These are phyloP conservation scores for Yamadazyma blattariae DNA, from an alignment of 1,139 yeast species.

Conservation along the genomic window DNA sequence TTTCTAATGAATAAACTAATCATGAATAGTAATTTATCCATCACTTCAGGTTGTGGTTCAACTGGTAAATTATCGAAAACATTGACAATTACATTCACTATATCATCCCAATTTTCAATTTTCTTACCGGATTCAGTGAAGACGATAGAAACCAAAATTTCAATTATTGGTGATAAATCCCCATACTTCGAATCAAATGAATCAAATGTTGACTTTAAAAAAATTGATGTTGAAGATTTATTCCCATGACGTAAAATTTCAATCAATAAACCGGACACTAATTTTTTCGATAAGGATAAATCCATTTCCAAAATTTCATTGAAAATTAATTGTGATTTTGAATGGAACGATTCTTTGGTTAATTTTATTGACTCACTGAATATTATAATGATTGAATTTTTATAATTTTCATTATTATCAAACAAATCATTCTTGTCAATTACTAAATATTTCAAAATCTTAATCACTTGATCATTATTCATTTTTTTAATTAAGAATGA, in stretches of 20 bases:
- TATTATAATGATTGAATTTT: slow-evolving; percentile 57
- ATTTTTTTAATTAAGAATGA: slow-evolving; percentile 80
- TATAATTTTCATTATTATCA: slow-evolving; percentile 39
- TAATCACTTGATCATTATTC: slow-evolving; percentile 43
- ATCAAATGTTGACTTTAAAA: slow-evolving; percentile 37
- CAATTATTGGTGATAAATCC: slow-evolving; percentile 15
- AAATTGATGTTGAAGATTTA: slow-evolving; percentile 46
- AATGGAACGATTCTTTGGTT: slow-evolving; percentile 70
- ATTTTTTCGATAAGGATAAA: slow-evolving; percentile 16
- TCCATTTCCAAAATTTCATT: slow-evolving; percentile 40
- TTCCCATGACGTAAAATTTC: slow-evolving; percentile 64
- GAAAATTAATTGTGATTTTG: slow-evolving; percentile 57
- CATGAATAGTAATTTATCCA: slow-evolving; percentile 38
- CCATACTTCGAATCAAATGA: slow-evolving; percentile 11
- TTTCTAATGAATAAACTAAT: slow-evolving; percentile 50
- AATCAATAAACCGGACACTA: slow-evolving; percentile 58
- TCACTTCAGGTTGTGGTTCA: slow-evolving; percentile 8
- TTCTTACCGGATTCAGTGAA: slow-evolving; percentile 73
- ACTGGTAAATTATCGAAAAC: slow-evolving; percentile 4
- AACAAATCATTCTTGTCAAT: slow-evolving; percentile 35
- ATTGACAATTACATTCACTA: slow-evolving; percentile 15
- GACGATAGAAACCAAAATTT: slow-evolving; percentile 39
- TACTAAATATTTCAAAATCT: slow-evolving; percentile 51
- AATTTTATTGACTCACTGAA: slow-evolving; percentile 76
- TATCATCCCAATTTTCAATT: slow-evolving; percentile 43